Conservation (phyloP, 495 filamentous ascomycete genomes). For the Tuber magnatum region DNA sequence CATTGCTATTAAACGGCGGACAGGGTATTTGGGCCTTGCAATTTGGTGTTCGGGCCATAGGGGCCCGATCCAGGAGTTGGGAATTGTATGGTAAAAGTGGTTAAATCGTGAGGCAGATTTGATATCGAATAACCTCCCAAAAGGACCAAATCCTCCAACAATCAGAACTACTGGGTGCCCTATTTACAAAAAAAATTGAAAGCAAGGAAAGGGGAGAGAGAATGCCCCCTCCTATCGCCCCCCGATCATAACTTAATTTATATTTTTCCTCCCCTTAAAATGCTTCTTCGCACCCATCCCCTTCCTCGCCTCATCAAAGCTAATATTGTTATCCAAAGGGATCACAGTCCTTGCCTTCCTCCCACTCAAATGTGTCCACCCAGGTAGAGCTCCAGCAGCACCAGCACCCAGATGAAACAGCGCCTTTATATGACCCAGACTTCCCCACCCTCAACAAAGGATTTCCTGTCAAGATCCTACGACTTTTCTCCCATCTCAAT, state of each 20-base stretch:
- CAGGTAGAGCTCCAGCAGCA: constrained; percentile 58
- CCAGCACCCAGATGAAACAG: constrained; percentile 82
- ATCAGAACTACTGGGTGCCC: background rate
- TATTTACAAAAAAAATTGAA: background rate
- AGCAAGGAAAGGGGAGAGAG: background rate
- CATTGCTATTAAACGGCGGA: no score
- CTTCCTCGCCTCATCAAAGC: constrained; percentile 74
- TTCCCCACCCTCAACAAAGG: constrained; percentile 64
- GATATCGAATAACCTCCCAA: background rate
- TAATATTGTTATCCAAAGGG: constrained; percentile 75
- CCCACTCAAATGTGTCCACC: constrained; percentile 64
- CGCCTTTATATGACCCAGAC: constrained; percentile 60
- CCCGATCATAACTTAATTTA: background rate
- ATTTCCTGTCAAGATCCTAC: constrained; percentile 67
- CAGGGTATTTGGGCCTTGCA: no score
- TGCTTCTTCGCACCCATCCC: constrained; percentile 84
- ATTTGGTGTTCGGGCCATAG: no score
- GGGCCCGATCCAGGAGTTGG: no score
- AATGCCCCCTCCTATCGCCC: background rate
- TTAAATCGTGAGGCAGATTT: background rate
- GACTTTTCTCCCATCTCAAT: constrained; percentile 59
- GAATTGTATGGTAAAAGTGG: background rate
- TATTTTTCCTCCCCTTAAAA: constrained; percentile 68
- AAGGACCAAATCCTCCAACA: background rate
- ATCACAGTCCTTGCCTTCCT: constrained; percentile 78